phyloP scores from a whole-genome alignment of 1,284 basidiomycete species.

The Cryptococcus sp. region DNA sequence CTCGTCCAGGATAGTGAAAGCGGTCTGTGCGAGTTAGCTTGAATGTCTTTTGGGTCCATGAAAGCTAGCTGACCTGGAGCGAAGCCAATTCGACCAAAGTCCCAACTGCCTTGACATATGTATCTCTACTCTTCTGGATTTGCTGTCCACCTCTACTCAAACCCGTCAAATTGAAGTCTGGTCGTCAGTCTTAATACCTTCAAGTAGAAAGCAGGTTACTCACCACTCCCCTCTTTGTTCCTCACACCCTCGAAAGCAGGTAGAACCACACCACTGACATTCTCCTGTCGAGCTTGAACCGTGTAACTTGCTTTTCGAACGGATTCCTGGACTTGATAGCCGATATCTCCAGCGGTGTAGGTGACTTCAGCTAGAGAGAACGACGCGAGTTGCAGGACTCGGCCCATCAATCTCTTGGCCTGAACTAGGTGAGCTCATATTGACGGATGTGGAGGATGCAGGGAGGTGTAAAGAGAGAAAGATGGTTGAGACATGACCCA shows the following conservation, averaged over 20 bases:
- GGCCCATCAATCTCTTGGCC: slow-evolving; percentile 99
- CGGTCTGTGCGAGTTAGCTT: slow-evolving; percentile 57
- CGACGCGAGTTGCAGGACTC: slow-evolving; percentile 95
- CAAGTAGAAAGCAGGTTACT: slow-evolving; percentile 21
- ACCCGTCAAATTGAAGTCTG: slow-evolving; percentile 97
- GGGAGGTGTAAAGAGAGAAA: not conserved
- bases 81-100: slow-evolving; percentile 96
- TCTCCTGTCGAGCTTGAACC: slow-evolving; percentile 94
- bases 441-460: not conserved
- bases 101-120: slow-evolving; percentile 94
- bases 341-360: slow-evolving; percentile 95
- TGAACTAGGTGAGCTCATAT: slow-evolving; percentile 39
- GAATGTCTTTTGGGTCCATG: not conserved
- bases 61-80: slow-evolving; percentile 51
- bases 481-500: slow-evolving; percentile 42
- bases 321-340: slow-evolving; percentile 78
- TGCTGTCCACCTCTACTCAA: slow-evolving; percentile 96
- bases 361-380: slow-evolving; percentile 98
- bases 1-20: slow-evolving; percentile 98
- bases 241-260: slow-evolving; percentile 91
- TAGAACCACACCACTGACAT: slow-evolving; percentile 95
- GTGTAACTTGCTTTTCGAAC: slow-evolving; percentile 73
- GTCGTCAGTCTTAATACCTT: not conserved
- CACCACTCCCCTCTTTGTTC: slow-evolving; percentile 68
- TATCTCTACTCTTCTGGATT: slow-evolving; percentile 86